These are phyloP conservation scores for Canavalia gladiata DNA, from an alignment of 306 rosid genomes.

Conservation along the genomic window DNA sequence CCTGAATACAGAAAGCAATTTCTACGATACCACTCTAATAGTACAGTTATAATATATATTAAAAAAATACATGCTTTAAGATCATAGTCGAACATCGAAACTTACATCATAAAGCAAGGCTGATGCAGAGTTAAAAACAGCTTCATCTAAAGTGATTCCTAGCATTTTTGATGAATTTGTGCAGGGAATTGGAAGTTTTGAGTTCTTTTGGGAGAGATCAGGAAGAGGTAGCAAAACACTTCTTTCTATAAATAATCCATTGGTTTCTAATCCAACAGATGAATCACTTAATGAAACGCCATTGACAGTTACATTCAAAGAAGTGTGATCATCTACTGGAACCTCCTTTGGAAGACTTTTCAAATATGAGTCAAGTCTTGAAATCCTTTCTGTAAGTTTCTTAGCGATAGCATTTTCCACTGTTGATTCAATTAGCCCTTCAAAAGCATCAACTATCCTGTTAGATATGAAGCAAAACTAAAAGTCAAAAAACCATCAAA, in stretches of 20 bases:
- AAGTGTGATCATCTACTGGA: conserved; percentile 70
- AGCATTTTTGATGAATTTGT: conserved; percentile 81
- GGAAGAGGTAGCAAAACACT: conserved; percentile 42
- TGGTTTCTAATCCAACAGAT: conserved; percentile 78
- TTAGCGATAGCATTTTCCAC: conserved; percentile 76
- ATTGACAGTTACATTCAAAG: conserved; percentile 77
- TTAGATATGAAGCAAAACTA: conserved; percentile 47
- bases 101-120: conserved; percentile 79
- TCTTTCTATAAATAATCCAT: conserved; percentile 71
- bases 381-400: conserved; percentile 74
- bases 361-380: conserved; percentile 75
- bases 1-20: conserved; percentile 60
- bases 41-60: conserved; percentile 21
- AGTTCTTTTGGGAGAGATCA: conserved; percentile 49
- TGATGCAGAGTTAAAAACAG: conserved; percentile 84
- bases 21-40: conserved; percentile 30
- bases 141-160: conserved; percentile 82
- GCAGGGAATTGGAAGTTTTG: conserved; percentile 60
- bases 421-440: conserved; percentile 74
- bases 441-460: conserved; percentile 89
- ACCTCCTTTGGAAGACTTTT: conserved; percentile 81
- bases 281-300: conserved; percentile 72
- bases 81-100: neutral
- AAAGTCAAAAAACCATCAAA: conserved; percentile 32
- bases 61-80: conserved; percentile 13